A percentile compares a stretch with the other conserved stretches of the same genome.
These are phyloP conservation scores for Trichoderma aggressivum DNA, from an alignment of 2,329 filamentous ascomycete species.

Conservation along the genomic window DNA sequence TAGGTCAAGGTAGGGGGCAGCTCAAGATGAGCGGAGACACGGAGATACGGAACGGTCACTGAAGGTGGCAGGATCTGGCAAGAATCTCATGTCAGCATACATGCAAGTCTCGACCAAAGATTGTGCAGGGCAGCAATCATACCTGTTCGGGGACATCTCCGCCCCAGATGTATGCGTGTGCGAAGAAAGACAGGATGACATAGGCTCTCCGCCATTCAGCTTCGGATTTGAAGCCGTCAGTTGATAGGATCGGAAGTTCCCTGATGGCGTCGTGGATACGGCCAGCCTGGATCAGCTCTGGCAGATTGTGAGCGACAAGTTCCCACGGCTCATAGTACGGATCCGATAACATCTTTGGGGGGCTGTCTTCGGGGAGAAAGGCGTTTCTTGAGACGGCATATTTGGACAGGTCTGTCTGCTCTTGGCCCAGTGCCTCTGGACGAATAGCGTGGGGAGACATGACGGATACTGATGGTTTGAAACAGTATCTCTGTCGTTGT, in stretches of 20 bases:
- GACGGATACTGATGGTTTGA: neutral
- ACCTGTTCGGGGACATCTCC: slow-evolving; percentile 72
- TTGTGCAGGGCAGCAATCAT: neutral
- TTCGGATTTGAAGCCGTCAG: slow-evolving; percentile 58
- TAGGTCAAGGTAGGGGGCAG: slow-evolving; percentile 90
- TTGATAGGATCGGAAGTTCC: slow-evolving; percentile 66
- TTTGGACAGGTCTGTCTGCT: slow-evolving; percentile 31
- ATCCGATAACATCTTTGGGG: slow-evolving; percentile 62
- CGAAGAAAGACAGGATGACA: slow-evolving; percentile 70
- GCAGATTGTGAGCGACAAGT: slow-evolving; percentile 62
- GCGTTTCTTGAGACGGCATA: slow-evolving; percentile 55
- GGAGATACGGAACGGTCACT: slow-evolving; percentile 73
- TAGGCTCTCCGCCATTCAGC: slow-evolving; percentile 81
- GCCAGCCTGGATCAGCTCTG: slow-evolving; percentile 61
- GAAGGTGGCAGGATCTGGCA: slow-evolving; percentile 64
- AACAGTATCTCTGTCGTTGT: neutral
- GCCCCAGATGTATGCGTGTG: slow-evolving; percentile 89
- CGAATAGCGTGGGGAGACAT: slow-evolving; percentile 45
- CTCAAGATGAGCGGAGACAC: slow-evolving; percentile 69
- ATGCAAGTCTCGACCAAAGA: neutral
- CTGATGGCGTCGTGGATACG: slow-evolving; percentile 62
- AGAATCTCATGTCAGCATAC: neutral
- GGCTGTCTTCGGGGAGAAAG: slow-evolving; percentile 72
- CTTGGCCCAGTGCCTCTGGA: slow-evolving; percentile 20
- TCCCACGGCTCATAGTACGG: slow-evolving; percentile 82